Percentiles rank a stretch among this genome's conserved stretches.
phyloP scores from a whole-genome alignment of 2,329 filamentous ascomycete genomes.

The Penicillium sp. region DNA sequence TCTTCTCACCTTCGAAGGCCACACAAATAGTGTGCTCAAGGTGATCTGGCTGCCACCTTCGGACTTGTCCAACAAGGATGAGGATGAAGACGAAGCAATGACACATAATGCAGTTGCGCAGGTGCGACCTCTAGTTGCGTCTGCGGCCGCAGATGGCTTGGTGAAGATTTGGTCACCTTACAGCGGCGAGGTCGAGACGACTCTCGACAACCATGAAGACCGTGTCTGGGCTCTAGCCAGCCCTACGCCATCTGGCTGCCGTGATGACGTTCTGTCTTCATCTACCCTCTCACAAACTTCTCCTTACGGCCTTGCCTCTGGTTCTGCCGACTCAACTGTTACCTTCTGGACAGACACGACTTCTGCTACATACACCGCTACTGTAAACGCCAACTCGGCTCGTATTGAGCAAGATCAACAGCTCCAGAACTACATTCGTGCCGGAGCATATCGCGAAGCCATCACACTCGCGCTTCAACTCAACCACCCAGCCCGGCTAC shows the following conservation, averaged over 20 bases:
- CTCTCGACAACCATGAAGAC: conserved; percentile 93
- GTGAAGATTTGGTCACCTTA: conserved; percentile 94
- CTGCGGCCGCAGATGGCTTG: conserved; percentile 83
- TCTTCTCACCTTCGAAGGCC: conserved; percentile 86
- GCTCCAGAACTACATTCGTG: conserved; percentile 81
- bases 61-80: conserved; percentile 29
- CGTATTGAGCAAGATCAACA: conserved; percentile 90
- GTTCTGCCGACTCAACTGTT: conserved; percentile 82
- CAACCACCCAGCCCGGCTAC: conserved; percentile 81
- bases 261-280: too few relatives aligned
- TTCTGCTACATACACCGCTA: conserved; percentile 63
- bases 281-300: conserved; percentile 24
- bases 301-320: conserved; percentile 68
- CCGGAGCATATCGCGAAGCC: conserved; percentile 81
- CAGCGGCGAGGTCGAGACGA: conserved; percentile 74
- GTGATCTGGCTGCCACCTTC: conserved; percentile 69
- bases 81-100: conserved; percentile 29
- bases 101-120: too few relatives aligned
- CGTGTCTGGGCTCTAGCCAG: conserved; percentile 87
- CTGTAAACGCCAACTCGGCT: conserved; percentile 63
- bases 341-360: conserved; percentile 96
- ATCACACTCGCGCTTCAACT: conserved; percentile 86
- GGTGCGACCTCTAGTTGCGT: conserved; percentile 51
- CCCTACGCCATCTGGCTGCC: conserved; percentile 39
- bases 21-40: conserved; percentile 91